Base-by-base conservation (phyloP, 2,329 filamentous ascomycete species). In the Pestalotiopsis sp. region DNA sequence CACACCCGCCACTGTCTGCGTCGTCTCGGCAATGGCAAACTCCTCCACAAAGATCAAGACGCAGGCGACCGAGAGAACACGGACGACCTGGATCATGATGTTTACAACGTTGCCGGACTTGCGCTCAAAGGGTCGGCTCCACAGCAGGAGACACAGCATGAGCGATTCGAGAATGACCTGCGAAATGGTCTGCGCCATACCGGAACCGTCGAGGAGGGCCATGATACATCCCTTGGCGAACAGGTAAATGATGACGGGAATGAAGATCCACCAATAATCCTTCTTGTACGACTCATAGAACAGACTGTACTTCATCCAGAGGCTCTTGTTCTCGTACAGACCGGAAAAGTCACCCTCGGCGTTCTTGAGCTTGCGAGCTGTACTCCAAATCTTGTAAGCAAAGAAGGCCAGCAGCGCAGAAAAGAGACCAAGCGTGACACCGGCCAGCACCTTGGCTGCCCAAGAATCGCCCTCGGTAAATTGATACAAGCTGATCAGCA, bases 261-360 rank as follows among this genome's bases (percentile, higher is more conserved):
- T 87, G 78, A 99, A 98, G 27, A 98, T 82, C 95, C 95, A 98
- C 96, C 96, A 99, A 84, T 95, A 97, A 74, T 91, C 90, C 81
- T 93, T 94, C 83, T 94, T 94, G 86, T 97, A 98, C 74, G 91
- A 92, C 76, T 98, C 96, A 84, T 99, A 99, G 83, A 99, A 98
- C 71, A 98, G 86, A 76, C 93, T 96, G 86, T 99, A 99, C 84
- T 96, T 97, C 79, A 93, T 87, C 95, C 96, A 98, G 56, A 92
- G 91, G 69, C 92, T 88, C 84, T 96, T 97, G 82, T 98, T 88
- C 70, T 98, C 93, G 80, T 94, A 98, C 9, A 99, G 86, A 13
- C 84, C 88, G 17, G 86, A 85, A 0, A 87, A 81, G 77, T 95
- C 92, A 68, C 95, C 95, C 73, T 97, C 91, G 38, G 85, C 76